Conservation (phyloP, 805 yeast genomes). For the Ogataea allantospora region DNA sequence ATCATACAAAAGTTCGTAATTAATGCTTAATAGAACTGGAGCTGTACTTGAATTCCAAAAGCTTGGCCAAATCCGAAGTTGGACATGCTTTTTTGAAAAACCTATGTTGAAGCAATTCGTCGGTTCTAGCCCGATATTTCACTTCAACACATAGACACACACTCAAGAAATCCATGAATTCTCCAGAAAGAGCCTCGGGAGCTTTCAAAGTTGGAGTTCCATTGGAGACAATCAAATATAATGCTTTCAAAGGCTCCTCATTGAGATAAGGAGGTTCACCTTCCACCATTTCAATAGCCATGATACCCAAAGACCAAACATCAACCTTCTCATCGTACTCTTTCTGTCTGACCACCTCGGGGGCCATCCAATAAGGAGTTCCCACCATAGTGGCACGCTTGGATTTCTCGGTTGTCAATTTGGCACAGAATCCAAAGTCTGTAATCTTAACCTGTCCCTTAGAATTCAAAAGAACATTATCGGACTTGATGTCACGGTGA, state of each 20-base stretch:
- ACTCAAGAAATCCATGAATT: conserved; percentile 81
- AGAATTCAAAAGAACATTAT: conserved; percentile 82
- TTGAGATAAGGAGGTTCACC: conserved; percentile 98
- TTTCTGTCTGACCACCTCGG: conserved; percentile 92
- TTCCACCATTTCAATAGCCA: conserved; percentile 98
- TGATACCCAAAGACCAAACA: conserved; percentile 96
- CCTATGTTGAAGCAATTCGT: conserved; percentile 76
- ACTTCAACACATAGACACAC: conserved; percentile 95
- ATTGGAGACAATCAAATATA: conserved; percentile 91
- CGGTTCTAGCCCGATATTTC: conserved; percentile 84
- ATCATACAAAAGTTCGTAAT: conserved; percentile 2
- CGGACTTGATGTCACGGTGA: conserved; percentile 96
- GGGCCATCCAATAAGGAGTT: conserved; percentile 99
- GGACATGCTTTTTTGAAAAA: conserved; percentile 65
- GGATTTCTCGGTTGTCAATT: conserved; percentile 72
- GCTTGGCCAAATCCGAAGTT: conserved; percentile 54
- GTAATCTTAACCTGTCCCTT: conserved; percentile 89
- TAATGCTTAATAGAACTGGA: conserved; percentile 10
- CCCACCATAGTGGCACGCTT: conserved; percentile 99
- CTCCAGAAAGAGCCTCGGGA: conserved; percentile 67
- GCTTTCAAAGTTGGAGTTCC: conserved; percentile 94
- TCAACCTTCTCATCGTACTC: conserved; percentile 97
- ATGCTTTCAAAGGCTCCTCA: conserved; percentile 91
- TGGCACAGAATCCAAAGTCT: conserved; percentile 96
- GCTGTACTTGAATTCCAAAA: conserved; percentile 42